Conservation (phyloP, 768 basidiomycete species). For the Tubosaeta sp. region DNA sequence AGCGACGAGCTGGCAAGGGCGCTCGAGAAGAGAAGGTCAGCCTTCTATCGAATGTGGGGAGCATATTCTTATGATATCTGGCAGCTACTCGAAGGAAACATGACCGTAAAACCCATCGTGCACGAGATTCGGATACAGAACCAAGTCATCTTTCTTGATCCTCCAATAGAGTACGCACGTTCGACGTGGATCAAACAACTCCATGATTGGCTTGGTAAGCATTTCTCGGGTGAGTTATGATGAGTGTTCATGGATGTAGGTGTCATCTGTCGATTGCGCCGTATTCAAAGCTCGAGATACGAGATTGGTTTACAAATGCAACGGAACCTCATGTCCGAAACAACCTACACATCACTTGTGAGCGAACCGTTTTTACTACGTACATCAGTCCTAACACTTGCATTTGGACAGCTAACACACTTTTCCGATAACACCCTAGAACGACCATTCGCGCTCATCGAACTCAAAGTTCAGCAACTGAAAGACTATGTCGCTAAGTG, state of each 20-base stretch:
- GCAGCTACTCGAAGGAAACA: constrained; percentile 67
- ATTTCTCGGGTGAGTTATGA: not conserved
- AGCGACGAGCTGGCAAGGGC: constrained; percentile 67
- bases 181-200: constrained; percentile 85
- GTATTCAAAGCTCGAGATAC: constrained; percentile 94
- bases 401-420: constrained; percentile 54
- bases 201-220: constrained; percentile 81
- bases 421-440: constrained; percentile 72
- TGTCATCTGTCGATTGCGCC: constrained; percentile 78
- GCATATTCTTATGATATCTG: not conserved
- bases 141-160: constrained; percentile 97
- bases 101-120: constrained; percentile 80
- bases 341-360: constrained; percentile 81
- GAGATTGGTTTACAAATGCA: constrained; percentile 96
- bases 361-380: constrained; percentile 19
- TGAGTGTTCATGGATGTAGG: constrained; percentile 39
- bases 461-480: constrained; percentile 82
- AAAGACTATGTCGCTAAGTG: constrained; percentile 93
- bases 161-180: constrained; percentile 92
- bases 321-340: constrained; percentile 56
- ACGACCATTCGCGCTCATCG: constrained; percentile 81
- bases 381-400: constrained; percentile 7
- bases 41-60: not conserved
- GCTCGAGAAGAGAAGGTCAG: constrained; percentile 75
- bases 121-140: constrained; percentile 98